phyloP scores from a whole-genome alignment of 257 asterid species.

The Cynanchum wilfordii region DNA sequence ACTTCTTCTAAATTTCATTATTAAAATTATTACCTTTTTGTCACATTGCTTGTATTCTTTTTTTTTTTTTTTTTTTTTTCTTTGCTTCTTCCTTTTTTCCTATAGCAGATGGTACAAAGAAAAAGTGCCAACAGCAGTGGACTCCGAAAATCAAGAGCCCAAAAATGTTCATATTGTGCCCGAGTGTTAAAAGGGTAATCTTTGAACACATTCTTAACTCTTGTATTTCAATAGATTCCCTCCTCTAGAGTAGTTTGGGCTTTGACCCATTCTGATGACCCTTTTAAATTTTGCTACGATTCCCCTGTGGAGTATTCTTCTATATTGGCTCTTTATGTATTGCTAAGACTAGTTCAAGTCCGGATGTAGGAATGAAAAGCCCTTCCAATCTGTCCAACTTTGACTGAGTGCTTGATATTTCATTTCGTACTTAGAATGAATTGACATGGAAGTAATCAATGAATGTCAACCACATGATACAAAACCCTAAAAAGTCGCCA shows the following conservation, averaged over 20 bases:
- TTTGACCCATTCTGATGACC: not conserved
- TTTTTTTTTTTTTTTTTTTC: not conserved
- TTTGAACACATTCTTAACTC: not conserved
- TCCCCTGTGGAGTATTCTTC: no score
- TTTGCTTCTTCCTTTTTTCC: not conserved
- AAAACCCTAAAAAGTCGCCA: conserved; percentile 5
- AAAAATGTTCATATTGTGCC: not conserved
- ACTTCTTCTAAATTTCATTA: not conserved
- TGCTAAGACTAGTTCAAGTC: not conserved
- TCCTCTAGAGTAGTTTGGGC: not conserved
- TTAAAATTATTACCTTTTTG: not conserved
- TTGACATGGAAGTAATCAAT: not conserved
- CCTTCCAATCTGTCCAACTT: not conserved
- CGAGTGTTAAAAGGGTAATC: not conserved
- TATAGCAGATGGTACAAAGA: not conserved
- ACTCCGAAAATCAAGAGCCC: not conserved
- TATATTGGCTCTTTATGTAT: not conserved
- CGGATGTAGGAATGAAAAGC: not conserved
- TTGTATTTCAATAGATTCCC: not conserved
- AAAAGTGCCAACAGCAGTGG: not conserved
- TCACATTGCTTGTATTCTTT: not conserved
- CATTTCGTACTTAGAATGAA: not conserved
- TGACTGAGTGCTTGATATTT: conserved; percentile 1
- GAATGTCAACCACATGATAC: conserved; percentile 16
- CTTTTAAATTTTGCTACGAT: not conserved